Conservation (phyloP, 331 rosid species). For the Stylosanthes scabra region DNA sequence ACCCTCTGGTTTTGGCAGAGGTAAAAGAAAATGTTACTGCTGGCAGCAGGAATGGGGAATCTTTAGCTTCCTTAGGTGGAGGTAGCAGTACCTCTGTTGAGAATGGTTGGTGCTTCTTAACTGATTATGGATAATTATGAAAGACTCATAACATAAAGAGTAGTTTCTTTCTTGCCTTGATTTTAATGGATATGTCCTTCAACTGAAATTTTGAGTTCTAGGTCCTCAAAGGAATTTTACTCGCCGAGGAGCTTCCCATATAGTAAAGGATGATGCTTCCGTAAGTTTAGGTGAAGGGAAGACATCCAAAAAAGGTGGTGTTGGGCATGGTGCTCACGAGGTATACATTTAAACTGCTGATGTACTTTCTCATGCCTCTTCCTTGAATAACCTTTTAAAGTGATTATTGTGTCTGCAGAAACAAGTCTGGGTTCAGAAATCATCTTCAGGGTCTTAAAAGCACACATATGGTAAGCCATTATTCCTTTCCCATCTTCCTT, state of each 20-base stretch:
- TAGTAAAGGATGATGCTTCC: constrained; percentile 70
- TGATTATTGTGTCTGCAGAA: constrained; percentile 66
- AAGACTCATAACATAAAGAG: not conserved
- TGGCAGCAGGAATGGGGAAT: constrained; percentile 59
- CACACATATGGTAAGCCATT: constrained; percentile 54
- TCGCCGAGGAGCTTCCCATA: constrained; percentile 75
- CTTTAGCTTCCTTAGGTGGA: constrained; percentile 56
- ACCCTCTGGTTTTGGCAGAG: constrained; percentile 41
- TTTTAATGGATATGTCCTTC: constrained; percentile 20
- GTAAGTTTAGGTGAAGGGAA: constrained; percentile 70
- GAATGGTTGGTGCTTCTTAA: constrained; percentile 54
- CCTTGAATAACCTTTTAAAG: constrained; percentile 28
- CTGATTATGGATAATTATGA: constrained; percentile 5
- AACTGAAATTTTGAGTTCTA: constrained; percentile 37
- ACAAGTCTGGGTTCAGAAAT: constrained; percentile 98
- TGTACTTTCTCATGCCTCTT: constrained; percentile 21
- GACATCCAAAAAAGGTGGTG: constrained; percentile 69
- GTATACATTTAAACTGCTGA: constrained; percentile 47
- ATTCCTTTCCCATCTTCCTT: constrained; percentile 24
- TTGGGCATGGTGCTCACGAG: constrained; percentile 76
- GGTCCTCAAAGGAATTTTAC: constrained; percentile 71
- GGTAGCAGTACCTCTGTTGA: constrained; percentile 56
- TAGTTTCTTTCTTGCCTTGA: constrained; percentile 5
- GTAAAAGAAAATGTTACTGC: constrained; percentile 51
- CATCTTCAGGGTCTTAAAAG: constrained; percentile 82